A percentile compares a stretch with the other conserved stretches of the same genome.
Conservation (phyloP, 352 stramenopile species). For the Globisporangium radiosum region DNA sequence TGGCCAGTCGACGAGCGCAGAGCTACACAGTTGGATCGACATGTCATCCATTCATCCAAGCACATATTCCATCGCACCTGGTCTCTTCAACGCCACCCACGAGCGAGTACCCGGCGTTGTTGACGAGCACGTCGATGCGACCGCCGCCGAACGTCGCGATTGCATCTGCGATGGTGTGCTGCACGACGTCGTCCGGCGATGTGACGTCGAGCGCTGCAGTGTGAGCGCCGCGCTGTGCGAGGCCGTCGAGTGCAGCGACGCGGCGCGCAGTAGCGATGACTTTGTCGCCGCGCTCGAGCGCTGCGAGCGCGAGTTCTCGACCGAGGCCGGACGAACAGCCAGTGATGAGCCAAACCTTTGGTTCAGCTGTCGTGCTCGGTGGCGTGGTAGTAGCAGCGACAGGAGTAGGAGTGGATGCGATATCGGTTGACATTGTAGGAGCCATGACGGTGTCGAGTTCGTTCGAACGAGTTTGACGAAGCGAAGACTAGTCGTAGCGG, state of each 20-base stretch:
- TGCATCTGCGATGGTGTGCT: constrained; percentile 15
- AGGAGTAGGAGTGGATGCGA: too few relatives aligned
- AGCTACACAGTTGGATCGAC: too few relatives aligned
- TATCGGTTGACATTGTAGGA: too few relatives aligned
- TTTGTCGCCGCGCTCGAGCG: constrained; percentile 21
- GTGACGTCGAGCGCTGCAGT: constrained; percentile 35
- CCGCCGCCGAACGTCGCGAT: constrained; percentile 12
- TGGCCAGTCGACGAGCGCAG: too few relatives aligned
- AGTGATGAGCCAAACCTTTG: constrained; percentile 13
- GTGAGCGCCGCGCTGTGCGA: constrained; percentile 20
- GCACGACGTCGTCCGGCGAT: constrained; percentile 18
- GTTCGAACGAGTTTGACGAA: too few relatives aligned
- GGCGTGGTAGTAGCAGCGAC: too few relatives aligned
- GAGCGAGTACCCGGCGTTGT: constrained; percentile 39
- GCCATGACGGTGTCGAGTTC: too few relatives aligned
- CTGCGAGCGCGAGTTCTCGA: constrained; percentile 20
- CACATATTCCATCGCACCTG: constrained; percentile 8
- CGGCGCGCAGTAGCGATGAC: constrained; percentile 36
- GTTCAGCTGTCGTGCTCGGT: too few relatives aligned
- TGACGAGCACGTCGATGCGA: constrained; percentile 36
- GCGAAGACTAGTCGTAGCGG: too few relatives aligned
- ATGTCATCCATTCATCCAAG: too few relatives aligned
- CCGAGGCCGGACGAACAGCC: constrained; percentile 17
- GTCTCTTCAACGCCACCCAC: constrained; percentile 32
- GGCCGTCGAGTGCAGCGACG: constrained; percentile 15